These are phyloP conservation scores for Wallemia mellicola DNA, from an alignment of 1,284 basidiomycete genomes.

Conservation along the genomic window DNA sequence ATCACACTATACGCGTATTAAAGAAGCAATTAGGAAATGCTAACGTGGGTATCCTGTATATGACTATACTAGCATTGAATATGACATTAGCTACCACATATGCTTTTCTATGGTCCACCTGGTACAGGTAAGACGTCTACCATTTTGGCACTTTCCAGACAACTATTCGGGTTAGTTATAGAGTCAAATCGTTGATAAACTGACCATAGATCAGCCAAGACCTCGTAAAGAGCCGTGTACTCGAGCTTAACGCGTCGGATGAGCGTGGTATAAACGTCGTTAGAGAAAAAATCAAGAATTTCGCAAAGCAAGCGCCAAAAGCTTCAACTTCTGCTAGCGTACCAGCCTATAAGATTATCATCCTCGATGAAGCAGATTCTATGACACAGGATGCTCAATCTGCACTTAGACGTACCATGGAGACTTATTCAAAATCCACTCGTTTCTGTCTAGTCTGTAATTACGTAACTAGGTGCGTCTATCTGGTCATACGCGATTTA, in stretches of 20 bases:
- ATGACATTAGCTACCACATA: conserved; percentile 56
- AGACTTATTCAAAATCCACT: conserved; percentile 84
- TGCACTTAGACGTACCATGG: conserved; percentile 88
- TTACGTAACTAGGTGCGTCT: conserved; percentile 69
- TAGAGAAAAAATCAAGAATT: conserved; percentile 93
- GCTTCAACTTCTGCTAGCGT: conserved; percentile 15
- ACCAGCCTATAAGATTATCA: conserved; percentile 96
- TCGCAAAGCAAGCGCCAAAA: conserved; percentile 72
- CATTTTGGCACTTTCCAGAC: conserved; percentile 72
- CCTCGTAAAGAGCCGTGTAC: conserved; percentile 67
- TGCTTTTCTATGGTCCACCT: conserved; percentile 97
- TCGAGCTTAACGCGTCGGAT: conserved; percentile 97
- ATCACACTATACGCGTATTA: conserved; percentile 77
- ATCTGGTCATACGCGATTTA: background rate
- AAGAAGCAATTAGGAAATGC: conserved; percentile 67
- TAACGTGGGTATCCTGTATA: conserved; percentile 29
- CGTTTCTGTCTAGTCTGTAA: conserved; percentile 97
- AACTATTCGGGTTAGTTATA: conserved; percentile 56
- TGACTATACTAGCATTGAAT: background rate
- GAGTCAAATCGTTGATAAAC: too few species aligned
- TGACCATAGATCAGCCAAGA: conserved; percentile 35
- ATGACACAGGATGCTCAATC: conserved; percentile 99
- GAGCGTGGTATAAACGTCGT: conserved; percentile 92
- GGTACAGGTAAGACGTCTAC: conserved; percentile 98
- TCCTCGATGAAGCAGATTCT: conserved; percentile 93